These are phyloP conservation scores for Ehretia macrophylla DNA, from an alignment of 257 asterid species.

Conservation along the genomic window DNA sequence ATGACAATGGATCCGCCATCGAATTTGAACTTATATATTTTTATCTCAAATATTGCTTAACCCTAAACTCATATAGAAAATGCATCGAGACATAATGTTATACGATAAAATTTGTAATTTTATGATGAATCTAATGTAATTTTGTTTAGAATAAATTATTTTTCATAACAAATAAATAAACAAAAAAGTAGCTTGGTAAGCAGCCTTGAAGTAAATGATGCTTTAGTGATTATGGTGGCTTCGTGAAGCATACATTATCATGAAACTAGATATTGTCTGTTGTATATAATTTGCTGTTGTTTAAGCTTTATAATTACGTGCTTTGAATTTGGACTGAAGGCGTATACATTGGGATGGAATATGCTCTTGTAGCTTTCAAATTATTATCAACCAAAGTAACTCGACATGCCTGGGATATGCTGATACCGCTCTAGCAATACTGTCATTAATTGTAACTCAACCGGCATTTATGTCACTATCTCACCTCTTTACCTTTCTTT, in stretches of 20 bases:
- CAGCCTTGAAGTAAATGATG: conserved; percentile 8
- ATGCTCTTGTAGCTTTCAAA: neutral
- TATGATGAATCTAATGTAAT: too few species aligned
- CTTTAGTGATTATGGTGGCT: neutral
- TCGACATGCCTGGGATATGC: neutral
- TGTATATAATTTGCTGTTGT: neutral
- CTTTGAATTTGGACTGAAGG: neutral
- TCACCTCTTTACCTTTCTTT: too few species aligned
- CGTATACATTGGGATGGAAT: neutral
- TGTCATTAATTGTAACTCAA: neutral
- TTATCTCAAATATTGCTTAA: too few species aligned
- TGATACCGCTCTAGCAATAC: neutral
- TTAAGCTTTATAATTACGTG: neutral
- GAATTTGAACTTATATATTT: too few species aligned
- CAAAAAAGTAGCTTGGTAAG: conserved; percentile 1
- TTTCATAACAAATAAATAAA: too few species aligned
- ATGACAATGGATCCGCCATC: too few species aligned
- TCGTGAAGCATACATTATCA: neutral
- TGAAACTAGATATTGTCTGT: conserved; percentile 5
- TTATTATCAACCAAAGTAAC: neutral
- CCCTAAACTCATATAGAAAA: too few species aligned
- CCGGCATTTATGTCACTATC: too few species aligned
- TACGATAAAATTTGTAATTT: too few species aligned
- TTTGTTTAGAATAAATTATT: too few species aligned
- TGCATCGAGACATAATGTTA: too few species aligned